Percentiles rank a stretch among this genome's conserved stretches.
These are phyloP conservation scores for Cyclotella kingstonii DNA, from an alignment of 108 stramenopile species.

Conservation along the genomic window DNA sequence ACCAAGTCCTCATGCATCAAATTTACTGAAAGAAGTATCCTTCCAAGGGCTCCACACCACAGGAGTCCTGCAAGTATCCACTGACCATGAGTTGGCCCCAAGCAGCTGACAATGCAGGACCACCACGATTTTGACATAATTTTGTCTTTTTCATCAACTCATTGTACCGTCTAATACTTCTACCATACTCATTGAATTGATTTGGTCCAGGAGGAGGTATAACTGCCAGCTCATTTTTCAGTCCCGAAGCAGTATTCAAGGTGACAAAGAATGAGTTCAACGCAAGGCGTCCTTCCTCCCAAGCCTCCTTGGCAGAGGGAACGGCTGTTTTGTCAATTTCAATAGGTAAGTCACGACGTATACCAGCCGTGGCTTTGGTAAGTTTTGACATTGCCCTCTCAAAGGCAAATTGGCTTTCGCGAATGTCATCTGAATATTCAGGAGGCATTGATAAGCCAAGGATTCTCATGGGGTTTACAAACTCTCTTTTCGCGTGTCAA, in stretches of 20 bases:
- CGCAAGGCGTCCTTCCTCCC: constrained; percentile 84
- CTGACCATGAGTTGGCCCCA: constrained; percentile 84
- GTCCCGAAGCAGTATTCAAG: constrained; percentile 63
- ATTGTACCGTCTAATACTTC: constrained; percentile 64
- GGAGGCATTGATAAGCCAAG: constrained; percentile 76
- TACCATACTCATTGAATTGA: constrained; percentile 68
- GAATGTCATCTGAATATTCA: constrained; percentile 75
- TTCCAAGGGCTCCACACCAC: constrained; percentile 83
- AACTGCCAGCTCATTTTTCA: constrained; percentile 54
- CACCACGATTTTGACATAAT: constrained; percentile 82
- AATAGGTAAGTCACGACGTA: constrained; percentile 71
- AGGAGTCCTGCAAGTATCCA: constrained; percentile 82
- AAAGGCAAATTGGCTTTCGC: constrained; percentile 76
- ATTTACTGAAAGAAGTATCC: constrained; percentile 77
- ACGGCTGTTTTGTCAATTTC: constrained; percentile 61
- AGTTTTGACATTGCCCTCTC: constrained; percentile 68
- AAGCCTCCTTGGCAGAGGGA: constrained; percentile 49
- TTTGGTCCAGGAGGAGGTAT: constrained; percentile 73
- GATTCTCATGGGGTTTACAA: constrained; percentile 79
- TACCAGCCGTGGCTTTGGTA: constrained; percentile 62
- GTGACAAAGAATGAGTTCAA: constrained; percentile 70
- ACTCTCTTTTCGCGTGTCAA: constrained; percentile 40
- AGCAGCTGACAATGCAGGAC: constrained; percentile 53
- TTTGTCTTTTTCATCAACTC: constrained; percentile 84
- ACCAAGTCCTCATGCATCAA: no score